Evolutionary conservation across 1,284 basidiomycete species (phyloP).

Genomic region (Tilletia walkeri): DNA sequence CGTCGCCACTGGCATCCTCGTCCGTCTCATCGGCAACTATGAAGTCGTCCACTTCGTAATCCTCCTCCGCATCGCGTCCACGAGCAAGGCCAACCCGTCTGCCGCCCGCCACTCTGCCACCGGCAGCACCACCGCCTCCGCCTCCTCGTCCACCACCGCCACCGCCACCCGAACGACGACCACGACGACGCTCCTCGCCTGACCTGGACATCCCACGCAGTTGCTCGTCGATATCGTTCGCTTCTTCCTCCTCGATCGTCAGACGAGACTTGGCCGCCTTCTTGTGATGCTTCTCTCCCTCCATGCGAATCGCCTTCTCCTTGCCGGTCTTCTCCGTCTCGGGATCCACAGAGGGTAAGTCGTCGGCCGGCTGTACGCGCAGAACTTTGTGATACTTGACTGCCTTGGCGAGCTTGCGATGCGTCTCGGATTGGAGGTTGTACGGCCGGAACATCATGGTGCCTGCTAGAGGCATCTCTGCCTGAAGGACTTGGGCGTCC

Average conservation of each 20-base stretch:
- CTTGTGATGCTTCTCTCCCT: slow-evolving; percentile 30
- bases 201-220: not conserved
- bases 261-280: not conserved
- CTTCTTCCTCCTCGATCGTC: slow-evolving; percentile 22
- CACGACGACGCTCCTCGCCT: slow-evolving; percentile 19
- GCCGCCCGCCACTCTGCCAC: not conserved
- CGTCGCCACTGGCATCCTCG: slow-evolving; percentile 27
- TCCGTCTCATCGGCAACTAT: slow-evolving; percentile 26
- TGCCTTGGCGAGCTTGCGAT: slow-evolving; percentile 79
- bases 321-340: slow-evolving; percentile 66
- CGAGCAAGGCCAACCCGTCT: slow-evolving; percentile 31
- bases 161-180: slow-evolving; percentile 10
- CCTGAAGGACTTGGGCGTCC: slow-evolving; percentile 76
- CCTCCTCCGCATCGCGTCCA: slow-evolving; percentile 42
- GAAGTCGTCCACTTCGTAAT: slow-evolving; percentile 38
- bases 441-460: slow-evolving; percentile 80
- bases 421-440: slow-evolving; percentile 83
- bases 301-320: slow-evolving; percentile 32
- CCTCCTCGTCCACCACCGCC: slow-evolving; percentile 20
- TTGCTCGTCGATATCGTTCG: slow-evolving; percentile 16
- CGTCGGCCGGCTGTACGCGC: slow-evolving; percentile 62
- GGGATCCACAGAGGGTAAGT: slow-evolving; percentile 71
- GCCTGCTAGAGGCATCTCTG: slow-evolving; percentile 77
- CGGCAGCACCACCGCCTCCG: slow-evolving; percentile 25
- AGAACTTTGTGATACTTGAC: slow-evolving; percentile 75